Conservation (phyloP, 2,329 filamentous ascomycete genomes). For the Tolypocladium ophioglossoides region DNA sequence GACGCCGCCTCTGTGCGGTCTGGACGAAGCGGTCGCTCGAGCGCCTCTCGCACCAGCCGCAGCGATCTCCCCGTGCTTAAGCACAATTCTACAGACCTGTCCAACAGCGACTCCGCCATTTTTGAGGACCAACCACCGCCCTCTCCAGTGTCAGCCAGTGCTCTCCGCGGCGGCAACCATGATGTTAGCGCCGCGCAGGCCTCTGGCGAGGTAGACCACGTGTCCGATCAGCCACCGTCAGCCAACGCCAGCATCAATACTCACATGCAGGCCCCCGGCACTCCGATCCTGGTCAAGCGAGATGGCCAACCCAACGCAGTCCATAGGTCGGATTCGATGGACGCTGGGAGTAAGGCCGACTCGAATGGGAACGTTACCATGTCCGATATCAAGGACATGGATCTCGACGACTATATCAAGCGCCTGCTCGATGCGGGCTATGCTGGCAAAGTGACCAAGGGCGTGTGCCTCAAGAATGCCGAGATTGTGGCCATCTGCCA, state of each 20-base stretch:
- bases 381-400: slow-evolving; percentile 81
- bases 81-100: slow-evolving; percentile 30
- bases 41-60: slow-evolving; percentile 33
- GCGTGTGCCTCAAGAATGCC: slow-evolving; percentile 92
- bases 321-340: slow-evolving; percentile 32
- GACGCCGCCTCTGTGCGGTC: slow-evolving; percentile 71
- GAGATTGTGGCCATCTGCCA: slow-evolving; percentile 92
- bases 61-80: slow-evolving; percentile 30
- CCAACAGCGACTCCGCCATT: slow-evolving; percentile 31
- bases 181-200: slow-evolving; percentile 73
- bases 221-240: slow-evolving; percentile 80
- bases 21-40: slow-evolving; percentile 47
- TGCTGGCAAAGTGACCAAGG: slow-evolving; percentile 93
- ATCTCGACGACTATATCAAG: slow-evolving; percentile 95
- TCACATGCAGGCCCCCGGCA: slow-evolving; percentile 60
- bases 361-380: slow-evolving; percentile 58
- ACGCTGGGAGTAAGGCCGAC: slow-evolving; percentile 29
- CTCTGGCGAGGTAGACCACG: slow-evolving; percentile 84
- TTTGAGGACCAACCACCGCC: slow-evolving; percentile 56
- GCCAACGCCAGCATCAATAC: slow-evolving; percentile 48
- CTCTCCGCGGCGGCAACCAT: slow-evolving; percentile 61
- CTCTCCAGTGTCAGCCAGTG: slow-evolving; percentile 75
- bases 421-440: slow-evolving; percentile 90
- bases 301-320: slow-evolving; percentile 61
- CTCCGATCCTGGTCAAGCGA: slow-evolving; percentile 82